Conservation (phyloP, 2,329 filamentous ascomycete genomes). For the Cryoendolithus antarcticus region DNA sequence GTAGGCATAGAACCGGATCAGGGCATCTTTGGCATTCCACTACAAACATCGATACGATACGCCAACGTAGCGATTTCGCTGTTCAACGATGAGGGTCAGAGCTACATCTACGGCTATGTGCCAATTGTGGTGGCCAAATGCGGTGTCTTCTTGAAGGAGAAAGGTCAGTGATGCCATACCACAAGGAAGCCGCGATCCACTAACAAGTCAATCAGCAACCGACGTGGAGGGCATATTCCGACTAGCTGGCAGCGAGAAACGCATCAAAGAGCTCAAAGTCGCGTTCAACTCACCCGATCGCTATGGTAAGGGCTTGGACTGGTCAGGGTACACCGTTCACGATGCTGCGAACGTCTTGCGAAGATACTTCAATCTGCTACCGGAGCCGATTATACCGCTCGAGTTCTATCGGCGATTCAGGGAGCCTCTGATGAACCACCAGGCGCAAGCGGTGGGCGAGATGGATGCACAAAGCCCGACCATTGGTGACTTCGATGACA, state of each 20-base stretch:
- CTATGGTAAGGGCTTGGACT: constrained; percentile 92
- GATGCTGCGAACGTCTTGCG: constrained; percentile 94
- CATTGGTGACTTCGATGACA: constrained; percentile 60
- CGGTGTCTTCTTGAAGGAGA: constrained; percentile 93
- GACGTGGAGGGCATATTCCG: constrained; percentile 94
- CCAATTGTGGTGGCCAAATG: constrained; percentile 98
- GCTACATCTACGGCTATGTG: constrained; percentile 97
- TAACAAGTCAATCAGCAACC: constrained; percentile 52
- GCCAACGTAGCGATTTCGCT: constrained; percentile 97
- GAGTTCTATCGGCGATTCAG: constrained; percentile 88
- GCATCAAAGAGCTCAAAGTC: constrained; percentile 89
- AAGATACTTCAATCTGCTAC: constrained; percentile 88
- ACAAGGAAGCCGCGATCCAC: constrained; percentile 7
- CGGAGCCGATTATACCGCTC: constrained; percentile 89
- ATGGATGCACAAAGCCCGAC: constrained; percentile 53
- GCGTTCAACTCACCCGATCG: constrained; percentile 89
- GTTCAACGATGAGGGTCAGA: constrained; percentile 80
- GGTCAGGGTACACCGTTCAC: constrained; percentile 96
- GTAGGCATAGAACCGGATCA: constrained; percentile 23
- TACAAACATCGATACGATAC: constrained; percentile 90
- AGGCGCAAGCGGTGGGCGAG: constrained; percentile 58
- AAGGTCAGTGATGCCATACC: constrained; percentile 50
- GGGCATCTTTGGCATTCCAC: constrained; percentile 87
- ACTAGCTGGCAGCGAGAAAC: constrained; percentile 88
- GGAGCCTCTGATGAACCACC: constrained; percentile 59